These are phyloP conservation scores for Triticum timopheevii DNA, from an alignment of 176 grass and related monocot genomes.

Conservation along the genomic window DNA sequence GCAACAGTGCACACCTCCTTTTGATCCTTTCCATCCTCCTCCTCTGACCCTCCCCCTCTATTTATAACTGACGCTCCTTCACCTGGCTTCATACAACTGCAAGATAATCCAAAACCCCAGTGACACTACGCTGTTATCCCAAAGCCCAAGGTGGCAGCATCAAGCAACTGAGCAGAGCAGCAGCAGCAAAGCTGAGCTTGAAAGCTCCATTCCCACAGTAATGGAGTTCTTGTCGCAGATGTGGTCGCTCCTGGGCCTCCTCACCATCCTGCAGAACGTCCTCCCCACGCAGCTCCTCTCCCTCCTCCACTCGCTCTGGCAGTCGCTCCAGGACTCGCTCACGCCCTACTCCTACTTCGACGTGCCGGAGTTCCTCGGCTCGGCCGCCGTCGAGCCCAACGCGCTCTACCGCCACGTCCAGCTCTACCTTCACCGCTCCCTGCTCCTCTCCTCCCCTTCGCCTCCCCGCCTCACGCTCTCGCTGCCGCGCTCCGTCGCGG, in stretches of 20 bases:
- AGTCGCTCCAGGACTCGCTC: conserved; percentile 86
- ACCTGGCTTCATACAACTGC: conserved; percentile 29
- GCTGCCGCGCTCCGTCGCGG: conserved; percentile 42
- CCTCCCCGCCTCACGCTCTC: conserved; percentile 87
- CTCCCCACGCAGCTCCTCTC: conserved; percentile 88
- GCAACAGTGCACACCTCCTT: background rate
- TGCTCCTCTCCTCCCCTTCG: conserved; percentile 55
- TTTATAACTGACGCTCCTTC: conserved; percentile 23
- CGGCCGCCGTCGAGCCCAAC: conserved; percentile 86
- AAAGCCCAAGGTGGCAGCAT: background rate
- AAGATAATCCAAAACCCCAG: background rate
- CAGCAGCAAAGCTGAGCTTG: conserved; percentile 13
- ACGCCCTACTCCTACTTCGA: conserved; percentile 98
- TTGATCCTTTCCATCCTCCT: background rate
- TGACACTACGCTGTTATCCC: background rate
- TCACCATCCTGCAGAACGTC: conserved; percentile 97
- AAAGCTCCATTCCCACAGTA: background rate
- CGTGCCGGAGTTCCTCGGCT: conserved; percentile 89
- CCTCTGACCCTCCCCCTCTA: background rate
- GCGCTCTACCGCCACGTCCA: conserved; percentile 88
- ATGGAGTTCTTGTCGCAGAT: conserved; percentile 96
- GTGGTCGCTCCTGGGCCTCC: conserved; percentile 95
- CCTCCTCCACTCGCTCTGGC: conserved; percentile 84
- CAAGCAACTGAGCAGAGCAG: background rate
- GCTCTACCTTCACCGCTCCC: conserved; percentile 92